Conservation (phyloP, 192 early-diverging fungal species). For the Gonapodya prolifera region DNA sequence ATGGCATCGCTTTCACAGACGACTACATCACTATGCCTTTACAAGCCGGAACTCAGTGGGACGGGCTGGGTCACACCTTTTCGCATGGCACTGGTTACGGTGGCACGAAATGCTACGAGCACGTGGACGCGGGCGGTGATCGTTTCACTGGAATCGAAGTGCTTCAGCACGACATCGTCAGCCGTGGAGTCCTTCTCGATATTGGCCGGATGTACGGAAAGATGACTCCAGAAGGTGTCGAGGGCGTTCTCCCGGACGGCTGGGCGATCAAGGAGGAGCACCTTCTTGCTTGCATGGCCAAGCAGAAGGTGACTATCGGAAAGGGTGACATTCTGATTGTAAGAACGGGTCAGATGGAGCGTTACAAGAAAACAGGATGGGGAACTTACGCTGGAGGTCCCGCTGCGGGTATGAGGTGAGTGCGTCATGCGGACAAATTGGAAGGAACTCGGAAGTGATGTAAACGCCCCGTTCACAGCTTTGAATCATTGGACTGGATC, state of each 20-base stretch:
- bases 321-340: slow-evolving; percentile 1
- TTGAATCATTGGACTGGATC: not conserved
- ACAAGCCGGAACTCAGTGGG: not conserved
- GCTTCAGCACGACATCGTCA: not conserved
- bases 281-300: not conserved
- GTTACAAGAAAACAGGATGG: not conserved
- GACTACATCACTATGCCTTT: not conserved
- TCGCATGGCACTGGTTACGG: not conserved
- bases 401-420: not conserved
- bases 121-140: not conserved
- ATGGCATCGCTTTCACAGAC: slow-evolving; percentile 1
- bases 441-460: not conserved
- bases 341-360: not conserved
- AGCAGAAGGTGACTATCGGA: not conserved
- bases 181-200: not conserved
- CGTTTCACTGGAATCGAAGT: slow-evolving; percentile 1
- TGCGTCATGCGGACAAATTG: not conserved
- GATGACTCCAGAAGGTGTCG: not conserved
- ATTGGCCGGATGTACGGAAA: not conserved
- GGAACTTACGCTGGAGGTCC: not conserved
- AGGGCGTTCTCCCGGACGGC: slow-evolving; percentile 1
- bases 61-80: not conserved
- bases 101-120: not conserved
- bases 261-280: not conserved
- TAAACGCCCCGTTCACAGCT: not conserved